Evolutionary conservation across 2,329 filamentous ascomycete genomes (phyloP), one percentile per base, ranked within the genome.

Genomic region (Phialemoniopsis sp.): DNA sequence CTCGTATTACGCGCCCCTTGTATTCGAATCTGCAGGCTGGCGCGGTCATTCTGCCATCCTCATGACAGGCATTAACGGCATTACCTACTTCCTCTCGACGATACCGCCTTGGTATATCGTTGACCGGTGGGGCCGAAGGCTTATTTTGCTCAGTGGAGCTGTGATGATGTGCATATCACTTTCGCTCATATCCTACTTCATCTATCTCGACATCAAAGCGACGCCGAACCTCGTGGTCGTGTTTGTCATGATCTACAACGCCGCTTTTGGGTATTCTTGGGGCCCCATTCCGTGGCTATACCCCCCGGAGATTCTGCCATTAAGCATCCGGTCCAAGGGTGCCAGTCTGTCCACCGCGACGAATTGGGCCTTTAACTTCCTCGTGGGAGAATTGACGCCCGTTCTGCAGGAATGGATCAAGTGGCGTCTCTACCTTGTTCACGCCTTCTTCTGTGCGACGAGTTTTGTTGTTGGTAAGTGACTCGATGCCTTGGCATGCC

Each of bases 291-390:
- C 93, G 8, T 98, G 93, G 93, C 72, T 98, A 13, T 97, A 97
- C 61, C 93, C 93, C 13, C 93, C 93, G n/a, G 93, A 98, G 73
- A 98, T 98, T 46, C 73, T 98, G 32, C 93, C 93, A 5, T 73
- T 98, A 44, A 96, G 89, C 70, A 96, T 97, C 58, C 84, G 93
- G 54, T 95, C 91, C 44, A 97, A 97, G 72, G 93, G 93, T 45
- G 91, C 93, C 39, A 95, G 89, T 75, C 66, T 98, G 59, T 96
- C 91, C 44, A 97, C 93, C 2, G 93, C 93, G 14, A 84, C 90
- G 26, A 98, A 98, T 59, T 98, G 93, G 93, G 89, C 91, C 2
- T 95, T 93, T 66, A 98, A 98, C 66, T 98, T 89, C 87, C 72
- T 97, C 18, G 93, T 97, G 4, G 93, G 93, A 50, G 88, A 95